Evolutionary conservation across 352 stramenopile genomes (phyloP).

Genomic region (Phytopythium chamaehyphon): DNA sequence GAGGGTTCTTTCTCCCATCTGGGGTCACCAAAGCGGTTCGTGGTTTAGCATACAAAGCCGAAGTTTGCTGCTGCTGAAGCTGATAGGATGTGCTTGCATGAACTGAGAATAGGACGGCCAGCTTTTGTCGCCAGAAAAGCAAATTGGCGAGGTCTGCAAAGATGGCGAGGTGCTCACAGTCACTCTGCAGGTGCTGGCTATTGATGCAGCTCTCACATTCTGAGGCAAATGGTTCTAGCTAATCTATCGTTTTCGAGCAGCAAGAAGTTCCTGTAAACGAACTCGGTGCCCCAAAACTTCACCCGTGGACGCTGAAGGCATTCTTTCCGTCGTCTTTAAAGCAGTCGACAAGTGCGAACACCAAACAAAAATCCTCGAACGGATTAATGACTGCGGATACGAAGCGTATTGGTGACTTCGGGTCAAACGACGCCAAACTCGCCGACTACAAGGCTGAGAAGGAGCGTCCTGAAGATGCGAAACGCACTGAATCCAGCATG

Average conservation of each 20-base stretch:
- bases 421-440: conserved; percentile 7
- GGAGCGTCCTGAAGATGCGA: not conserved
- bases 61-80: not conserved
- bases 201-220: too few relatives aligned
- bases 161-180: conserved; percentile 70
- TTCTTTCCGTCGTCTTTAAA: conserved; percentile 46
- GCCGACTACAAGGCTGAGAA: conserved; percentile 20
- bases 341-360: not conserved
- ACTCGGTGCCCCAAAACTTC: conserved; percentile 69
- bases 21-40: conserved; percentile 35
- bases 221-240: not conserved
- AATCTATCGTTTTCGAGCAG: conserved; percentile 14
- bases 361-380: not conserved
- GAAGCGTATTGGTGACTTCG: not conserved
- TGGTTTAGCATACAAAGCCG: not conserved
- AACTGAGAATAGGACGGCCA: conserved; percentile 26
- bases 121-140: conserved; percentile 40
- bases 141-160: conserved; percentile 60
- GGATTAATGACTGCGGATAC: not conserved
- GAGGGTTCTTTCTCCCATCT: conserved; percentile 78
- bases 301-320: conserved; percentile 49
- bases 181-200: conserved; percentile 45
- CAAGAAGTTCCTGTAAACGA: conserved; percentile 81
- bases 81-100: not conserved
- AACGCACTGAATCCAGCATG: not conserved